Conservation (phyloP, 768 basidiomycete genomes). For the Neoboletus magnificus region DNA sequence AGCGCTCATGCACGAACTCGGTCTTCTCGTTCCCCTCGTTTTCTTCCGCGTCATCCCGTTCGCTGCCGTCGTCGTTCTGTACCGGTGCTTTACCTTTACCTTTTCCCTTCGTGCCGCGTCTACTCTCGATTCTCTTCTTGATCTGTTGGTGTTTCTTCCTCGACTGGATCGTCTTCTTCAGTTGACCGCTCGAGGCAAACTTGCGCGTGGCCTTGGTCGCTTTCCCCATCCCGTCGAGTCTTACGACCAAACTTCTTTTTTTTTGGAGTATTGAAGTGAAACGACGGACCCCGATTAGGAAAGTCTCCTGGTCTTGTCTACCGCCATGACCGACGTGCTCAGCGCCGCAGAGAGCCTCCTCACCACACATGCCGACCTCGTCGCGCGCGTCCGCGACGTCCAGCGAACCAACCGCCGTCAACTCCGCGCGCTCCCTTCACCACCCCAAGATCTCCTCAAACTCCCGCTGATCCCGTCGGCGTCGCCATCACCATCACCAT, state of each 20-base stretch:
- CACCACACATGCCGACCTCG: constrained; percentile 55
- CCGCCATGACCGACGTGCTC: constrained; percentile 41
- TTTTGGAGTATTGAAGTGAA: neutral
- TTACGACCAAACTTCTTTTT: neutral
- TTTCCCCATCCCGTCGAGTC: constrained; percentile 49
- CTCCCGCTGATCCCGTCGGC: constrained; percentile 60
- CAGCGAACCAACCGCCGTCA: constrained; percentile 59
- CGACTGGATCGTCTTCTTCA: constrained; percentile 82
- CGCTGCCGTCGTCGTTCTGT: constrained; percentile 33
- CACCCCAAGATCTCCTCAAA: constrained; percentile 51
- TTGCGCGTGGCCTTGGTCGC: constrained; percentile 70
- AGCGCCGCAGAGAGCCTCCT: constrained; percentile 64
- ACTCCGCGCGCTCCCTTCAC: constrained; percentile 52
- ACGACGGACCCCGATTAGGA: constrained; percentile 13
- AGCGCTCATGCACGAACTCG: constrained; percentile 9
- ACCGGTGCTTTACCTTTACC: constrained; percentile 21
- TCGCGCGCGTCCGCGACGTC: constrained; percentile 50
- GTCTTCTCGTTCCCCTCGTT: neutral
- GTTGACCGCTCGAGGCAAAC: constrained; percentile 83
- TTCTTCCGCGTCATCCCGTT: constrained; percentile 20
- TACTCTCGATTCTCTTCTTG: constrained; percentile 64
- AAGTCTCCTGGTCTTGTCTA: constrained; percentile 6
- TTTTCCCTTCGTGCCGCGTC: constrained; percentile 45
- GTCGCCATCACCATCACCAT: constrained; percentile 47
- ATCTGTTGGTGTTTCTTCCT: constrained; percentile 79